Conservation (phyloP, 139 green algal species). For the Closterium sp. region DNA sequence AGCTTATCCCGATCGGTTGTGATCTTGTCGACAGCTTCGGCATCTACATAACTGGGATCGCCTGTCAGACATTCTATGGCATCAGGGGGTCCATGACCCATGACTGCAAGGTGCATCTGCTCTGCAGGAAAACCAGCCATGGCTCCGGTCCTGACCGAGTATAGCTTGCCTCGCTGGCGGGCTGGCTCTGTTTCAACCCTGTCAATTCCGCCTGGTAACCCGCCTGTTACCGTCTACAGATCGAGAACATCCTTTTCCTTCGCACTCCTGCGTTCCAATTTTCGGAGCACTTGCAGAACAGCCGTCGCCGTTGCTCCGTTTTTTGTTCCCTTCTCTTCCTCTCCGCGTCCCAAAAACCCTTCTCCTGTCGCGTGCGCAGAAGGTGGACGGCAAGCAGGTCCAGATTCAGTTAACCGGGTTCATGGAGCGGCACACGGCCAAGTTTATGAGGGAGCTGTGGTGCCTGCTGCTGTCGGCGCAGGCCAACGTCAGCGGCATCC, state of each 20-base stretch:
- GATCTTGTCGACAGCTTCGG: not conserved
- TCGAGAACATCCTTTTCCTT: not conserved
- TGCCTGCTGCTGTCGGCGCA: constrained; percentile 46
- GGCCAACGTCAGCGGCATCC: constrained; percentile 48
- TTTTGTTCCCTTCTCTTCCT: not conserved
- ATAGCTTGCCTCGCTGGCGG: not conserved
- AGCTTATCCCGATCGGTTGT: not conserved
- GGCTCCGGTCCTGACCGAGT: too few relatives aligned
- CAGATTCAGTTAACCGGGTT: constrained; percentile 50
- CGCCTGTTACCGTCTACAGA: not conserved
- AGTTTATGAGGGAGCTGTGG: constrained; percentile 55
- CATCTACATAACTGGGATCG: not conserved
- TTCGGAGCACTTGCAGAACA: not conserved
- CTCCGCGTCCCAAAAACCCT: not conserved
- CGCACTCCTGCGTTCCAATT: not conserved
- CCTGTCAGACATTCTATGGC: not conserved
- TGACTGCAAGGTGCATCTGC: not conserved
- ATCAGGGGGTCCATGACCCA: not conserved
- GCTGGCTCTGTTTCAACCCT: too few relatives aligned
- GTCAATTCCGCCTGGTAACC: not conserved
- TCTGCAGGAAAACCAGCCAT: not conserved
- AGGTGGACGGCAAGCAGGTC: constrained; percentile 45
- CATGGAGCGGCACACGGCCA: constrained; percentile 49
- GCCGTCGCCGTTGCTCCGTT: not conserved
- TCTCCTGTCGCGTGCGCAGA: not conserved